Conservation (phyloP, 1,139 yeast species). For the Diutina siamensis region DNA sequence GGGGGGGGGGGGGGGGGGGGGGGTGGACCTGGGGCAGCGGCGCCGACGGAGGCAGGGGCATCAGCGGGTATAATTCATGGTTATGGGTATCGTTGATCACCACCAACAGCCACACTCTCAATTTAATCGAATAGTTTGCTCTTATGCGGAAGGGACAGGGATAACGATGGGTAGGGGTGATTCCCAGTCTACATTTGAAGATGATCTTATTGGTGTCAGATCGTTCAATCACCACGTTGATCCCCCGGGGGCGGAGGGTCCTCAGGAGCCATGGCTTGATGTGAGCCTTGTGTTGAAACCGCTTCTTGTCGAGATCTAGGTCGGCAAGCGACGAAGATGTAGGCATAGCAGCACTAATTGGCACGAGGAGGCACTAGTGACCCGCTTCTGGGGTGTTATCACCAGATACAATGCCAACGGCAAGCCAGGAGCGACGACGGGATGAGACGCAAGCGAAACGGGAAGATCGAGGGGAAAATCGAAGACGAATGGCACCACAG, state of each 20-base stretch:
- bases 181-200: slow-evolving; percentile 39
- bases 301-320: neutral
- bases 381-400: no score
- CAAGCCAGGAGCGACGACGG: no score
- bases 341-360: neutral
- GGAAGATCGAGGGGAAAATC: no score
- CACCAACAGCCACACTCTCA: slow-evolving; percentile 48
- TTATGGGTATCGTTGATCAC: slow-evolving; percentile 46
- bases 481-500: no score
- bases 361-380: no score
- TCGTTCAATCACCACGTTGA: slow-evolving; percentile 55
- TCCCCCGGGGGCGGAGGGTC: slow-evolving; percentile 35
- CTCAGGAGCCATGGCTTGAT: slow-evolving; percentile 60
- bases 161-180: slow-evolving; percentile 2
- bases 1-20: neutral
- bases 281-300: slow-evolving; percentile 6
- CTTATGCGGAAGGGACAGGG: slow-evolving; percentile 58
- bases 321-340: slow-evolving; percentile 1
- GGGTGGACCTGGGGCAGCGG: neutral
- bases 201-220: slow-evolving; percentile 60
- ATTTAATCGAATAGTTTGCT: slow-evolving; percentile 50
- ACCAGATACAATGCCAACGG: no score
- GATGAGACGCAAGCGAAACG: no score
- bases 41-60: neutral
- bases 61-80: slow-evolving; percentile 11